Percentiles rank a stretch among this genome's conserved stretches.
Conservation (phyloP, 2,329 filamentous ascomycete genomes). For the Botrytis aclada region DNA sequence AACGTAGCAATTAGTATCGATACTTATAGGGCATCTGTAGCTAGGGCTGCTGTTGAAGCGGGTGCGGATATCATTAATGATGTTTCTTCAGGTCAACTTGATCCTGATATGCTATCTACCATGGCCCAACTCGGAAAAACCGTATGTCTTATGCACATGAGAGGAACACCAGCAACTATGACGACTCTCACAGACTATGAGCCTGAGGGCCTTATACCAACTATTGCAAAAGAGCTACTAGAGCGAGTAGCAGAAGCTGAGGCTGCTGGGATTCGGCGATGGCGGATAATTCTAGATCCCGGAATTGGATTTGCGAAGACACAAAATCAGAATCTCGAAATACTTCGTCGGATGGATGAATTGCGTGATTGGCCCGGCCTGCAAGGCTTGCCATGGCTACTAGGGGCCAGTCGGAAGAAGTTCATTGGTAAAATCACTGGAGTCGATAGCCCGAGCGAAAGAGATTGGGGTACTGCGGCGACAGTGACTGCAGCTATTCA, state of each 20-base stretch:
- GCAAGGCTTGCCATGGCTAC: slow-evolving; percentile 75
- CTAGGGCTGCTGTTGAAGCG: slow-evolving; percentile 67
- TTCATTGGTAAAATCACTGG: slow-evolving; percentile 85
- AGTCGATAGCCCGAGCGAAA: slow-evolving; percentile 64
- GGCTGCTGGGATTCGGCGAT: slow-evolving; percentile 77
- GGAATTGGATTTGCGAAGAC: slow-evolving; percentile 94
- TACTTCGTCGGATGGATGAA: slow-evolving; percentile 65
- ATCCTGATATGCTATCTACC: slow-evolving; percentile 76
- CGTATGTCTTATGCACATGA: slow-evolving; percentile 74
- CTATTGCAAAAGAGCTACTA: slow-evolving; percentile 55
- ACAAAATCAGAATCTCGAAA: slow-evolving; percentile 72
- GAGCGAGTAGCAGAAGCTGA: slow-evolving; percentile 69
- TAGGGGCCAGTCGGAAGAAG: slow-evolving; percentile 83
- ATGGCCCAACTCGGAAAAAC: slow-evolving; percentile 76
- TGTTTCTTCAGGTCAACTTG: slow-evolving; percentile 77
- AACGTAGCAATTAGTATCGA: slow-evolving; percentile 80
- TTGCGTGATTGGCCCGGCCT: slow-evolving; percentile 64
- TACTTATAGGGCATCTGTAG: slow-evolving; percentile 85
- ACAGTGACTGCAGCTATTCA: slow-evolving; percentile 81
- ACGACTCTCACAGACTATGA: slow-evolving; percentile 51
- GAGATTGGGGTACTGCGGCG: slow-evolving; percentile 83
- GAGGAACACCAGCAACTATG: slow-evolving; percentile 67
- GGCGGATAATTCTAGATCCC: slow-evolving; percentile 93
- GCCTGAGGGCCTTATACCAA: slow-evolving; percentile 51
- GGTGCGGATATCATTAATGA: slow-evolving; percentile 96